Evolutionary conservation across 208 protist species (phyloP), one percentile per base, ranked within the genome.

Genomic region (Crithidia bombi): DNA sequence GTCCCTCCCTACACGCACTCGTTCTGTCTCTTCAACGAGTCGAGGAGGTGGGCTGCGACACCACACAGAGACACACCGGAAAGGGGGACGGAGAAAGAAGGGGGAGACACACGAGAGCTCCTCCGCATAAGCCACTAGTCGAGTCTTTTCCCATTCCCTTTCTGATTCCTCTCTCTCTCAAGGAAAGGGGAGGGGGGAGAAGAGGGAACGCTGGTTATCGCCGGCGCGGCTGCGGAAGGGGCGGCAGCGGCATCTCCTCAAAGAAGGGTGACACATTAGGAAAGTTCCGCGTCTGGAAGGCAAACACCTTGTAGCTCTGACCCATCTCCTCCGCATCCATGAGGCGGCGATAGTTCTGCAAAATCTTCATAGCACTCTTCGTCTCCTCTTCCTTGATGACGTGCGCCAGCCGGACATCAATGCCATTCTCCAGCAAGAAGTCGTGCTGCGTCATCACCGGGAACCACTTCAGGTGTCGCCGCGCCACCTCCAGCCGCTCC

Each of bases 271-370:
- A 78, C 30, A 96, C 91, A 57, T 91, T 85, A 0, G 91, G 81
- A 47, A 96, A 92, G 73, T 91, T 95, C 61, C 89, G 76, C 11
- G 92, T 89, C 76, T 94, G 89, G 50, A 93, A 64, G 0, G 85
- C 92, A 78, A 96, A 95, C 26, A 95, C 92, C 72, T 96, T 96
- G 76, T 96, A 96, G 75, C 85, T 96, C 65, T 90, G 52, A 0
- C 92, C 92, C 92, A 96, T 96, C 79, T 96, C 86, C 38, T 92
- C 85, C 26, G 51, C 59, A 41, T 94, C 87, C 87, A 96, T 93
- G 32, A 96, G 75, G 9, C 86, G 81, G 15, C 83, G 83, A 65
- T 93, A 96, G 63, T 92, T 90, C 54, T 96, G 89, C 65, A 94
- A 56, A 44, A 96, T 86, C 69, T 93, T 91, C 87, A 94, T 91